Evolutionary conservation across 169 alveolate genomes (phyloP).

Genomic region (Plasmodium falciparum): DNA sequence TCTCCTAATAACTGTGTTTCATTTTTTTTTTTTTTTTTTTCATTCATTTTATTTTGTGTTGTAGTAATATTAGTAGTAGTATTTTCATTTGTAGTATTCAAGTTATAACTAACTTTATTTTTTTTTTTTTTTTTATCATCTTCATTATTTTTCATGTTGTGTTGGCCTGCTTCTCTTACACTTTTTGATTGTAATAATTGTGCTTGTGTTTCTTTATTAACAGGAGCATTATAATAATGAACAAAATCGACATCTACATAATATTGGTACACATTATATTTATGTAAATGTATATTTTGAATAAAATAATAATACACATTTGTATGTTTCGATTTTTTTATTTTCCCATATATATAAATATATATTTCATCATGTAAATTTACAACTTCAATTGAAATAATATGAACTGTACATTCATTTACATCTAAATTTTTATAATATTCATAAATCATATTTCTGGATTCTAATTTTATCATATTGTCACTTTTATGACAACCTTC

Average conservation of each 20-base stretch:
- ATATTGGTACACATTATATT: conserved; percentile 47
- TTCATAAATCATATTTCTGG: conserved; percentile 19
- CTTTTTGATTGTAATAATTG: not conserved
- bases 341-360: conserved; percentile 66
- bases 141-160: not conserved
- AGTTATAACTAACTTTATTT: not conserved
- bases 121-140: conserved; percentile 34
- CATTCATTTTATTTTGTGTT: no score
- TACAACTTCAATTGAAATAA: conserved; percentile 48
- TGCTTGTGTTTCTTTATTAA: not conserved
- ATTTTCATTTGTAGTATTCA: not conserved
- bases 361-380: conserved; percentile 58
- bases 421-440: conserved; percentile 36
- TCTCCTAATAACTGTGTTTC: not conserved
- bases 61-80: not conserved
- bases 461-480: conserved; percentile 33
- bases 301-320: conserved; percentile 34
- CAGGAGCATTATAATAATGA: conserved; percentile 25
- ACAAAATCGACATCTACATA: conserved; percentile 69
- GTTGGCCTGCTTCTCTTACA: no score
- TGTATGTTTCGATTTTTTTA: conserved; percentile 45
- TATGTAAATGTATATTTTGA: conserved; percentile 61
- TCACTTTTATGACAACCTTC: conserved; percentile 51
- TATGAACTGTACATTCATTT: conserved; percentile 51
- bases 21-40: conserved; percentile 24